Percentiles rank a stretch among this genome's conserved stretches.
Evolutionary conservation across 192 early-diverging fungal species (phyloP).

Genomic region (Coemansia sp.): DNA sequence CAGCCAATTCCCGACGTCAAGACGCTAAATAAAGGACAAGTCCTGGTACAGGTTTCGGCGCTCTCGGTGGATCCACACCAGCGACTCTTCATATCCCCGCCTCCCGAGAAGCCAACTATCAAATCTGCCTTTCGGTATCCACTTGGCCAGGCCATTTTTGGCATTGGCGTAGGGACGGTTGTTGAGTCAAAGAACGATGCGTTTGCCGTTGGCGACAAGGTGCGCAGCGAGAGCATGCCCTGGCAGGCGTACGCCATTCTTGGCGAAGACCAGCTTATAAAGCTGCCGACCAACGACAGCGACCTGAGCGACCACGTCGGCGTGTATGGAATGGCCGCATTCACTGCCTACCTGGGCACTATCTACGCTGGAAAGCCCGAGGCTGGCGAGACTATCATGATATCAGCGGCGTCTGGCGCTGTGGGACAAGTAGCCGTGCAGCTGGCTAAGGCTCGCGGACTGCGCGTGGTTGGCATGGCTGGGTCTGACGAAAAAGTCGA

Average conservation of each 20-base stretch:
- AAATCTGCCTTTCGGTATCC: constrained; percentile 46
- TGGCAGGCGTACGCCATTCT: constrained; percentile 65
- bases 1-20: constrained; percentile 15
- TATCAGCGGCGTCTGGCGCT: constrained; percentile 80
- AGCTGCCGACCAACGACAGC: constrained; percentile 30
- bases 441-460: constrained; percentile 71
- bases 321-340: constrained; percentile 77
- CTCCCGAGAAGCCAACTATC: constrained; percentile 42
- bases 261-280: constrained; percentile 17
- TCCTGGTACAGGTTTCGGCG: constrained; percentile 61
- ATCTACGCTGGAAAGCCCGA: constrained; percentile 68
- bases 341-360: constrained; percentile 74
- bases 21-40: constrained; percentile 20
- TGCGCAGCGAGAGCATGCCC: constrained; percentile 56
- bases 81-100: constrained; percentile 63
- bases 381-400: constrained; percentile 78
- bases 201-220: constrained; percentile 61
- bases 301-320: constrained; percentile 63
- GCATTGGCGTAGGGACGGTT: constrained; percentile 64
- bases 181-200: constrained; percentile 62
- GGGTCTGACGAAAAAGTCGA: constrained; percentile 82
- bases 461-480: constrained; percentile 80
- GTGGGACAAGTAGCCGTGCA: constrained; percentile 82
- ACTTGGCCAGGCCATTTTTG: constrained; percentile 63
- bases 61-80: constrained; percentile 79